phyloP scores from a whole-genome alignment of 2,329 filamentous ascomycete species.

The Pseudogymnoascus sp. region DNA sequence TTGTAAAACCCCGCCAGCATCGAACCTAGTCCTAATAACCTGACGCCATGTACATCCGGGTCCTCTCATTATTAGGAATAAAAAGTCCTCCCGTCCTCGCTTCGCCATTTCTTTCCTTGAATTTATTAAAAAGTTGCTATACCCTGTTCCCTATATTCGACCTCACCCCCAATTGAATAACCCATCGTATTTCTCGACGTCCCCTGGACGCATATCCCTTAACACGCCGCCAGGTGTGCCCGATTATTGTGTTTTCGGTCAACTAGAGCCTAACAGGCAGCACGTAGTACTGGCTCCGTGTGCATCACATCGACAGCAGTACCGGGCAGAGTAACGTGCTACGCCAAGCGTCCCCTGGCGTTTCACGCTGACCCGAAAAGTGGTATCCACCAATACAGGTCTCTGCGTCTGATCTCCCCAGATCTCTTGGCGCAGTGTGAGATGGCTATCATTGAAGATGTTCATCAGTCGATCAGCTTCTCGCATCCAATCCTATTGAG shows the following conservation, averaged over 20 bases:
- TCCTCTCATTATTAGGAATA: not conserved
- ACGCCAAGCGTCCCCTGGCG: not conserved
- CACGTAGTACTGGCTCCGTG: not conserved
- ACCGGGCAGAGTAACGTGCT: not conserved
- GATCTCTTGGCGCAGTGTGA: constrained; percentile 6
- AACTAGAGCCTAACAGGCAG: not conserved
- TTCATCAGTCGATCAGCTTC: constrained; percentile 24
- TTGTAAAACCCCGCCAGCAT: not conserved
- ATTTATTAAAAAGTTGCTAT: constrained; percentile 10
- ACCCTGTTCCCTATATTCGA: not conserved
- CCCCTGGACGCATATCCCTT: not conserved
- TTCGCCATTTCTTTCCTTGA: not conserved
- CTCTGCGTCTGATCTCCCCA: not conserved
- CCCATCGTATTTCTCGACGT: not conserved
- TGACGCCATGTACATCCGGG: not conserved
- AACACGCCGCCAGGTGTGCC: not conserved
- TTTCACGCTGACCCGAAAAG: not conserved
- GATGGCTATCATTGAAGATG: not conserved
- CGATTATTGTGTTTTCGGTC: not conserved
- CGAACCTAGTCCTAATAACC: constrained; percentile 1
- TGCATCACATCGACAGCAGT: not conserved
- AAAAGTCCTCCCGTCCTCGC: not conserved
- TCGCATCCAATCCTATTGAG: constrained; percentile 30
- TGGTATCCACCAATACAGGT: not conserved
- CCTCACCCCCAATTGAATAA: not conserved